These are phyloP conservation scores for Cydonia oblonga DNA, from an alignment of 331 rosid genomes.

Conservation along the genomic window DNA sequence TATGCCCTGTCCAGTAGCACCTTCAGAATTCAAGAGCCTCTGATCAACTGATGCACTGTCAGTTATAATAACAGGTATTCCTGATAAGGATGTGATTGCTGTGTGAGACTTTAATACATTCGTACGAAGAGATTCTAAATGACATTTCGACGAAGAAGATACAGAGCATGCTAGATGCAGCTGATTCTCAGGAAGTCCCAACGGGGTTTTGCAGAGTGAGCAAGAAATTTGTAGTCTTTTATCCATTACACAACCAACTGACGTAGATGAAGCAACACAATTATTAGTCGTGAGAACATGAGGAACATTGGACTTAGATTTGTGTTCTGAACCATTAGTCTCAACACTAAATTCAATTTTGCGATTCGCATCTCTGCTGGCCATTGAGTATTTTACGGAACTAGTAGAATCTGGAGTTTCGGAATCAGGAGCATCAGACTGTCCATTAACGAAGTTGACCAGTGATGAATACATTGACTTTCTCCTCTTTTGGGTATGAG, in stretches of 20 bases:
- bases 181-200: conserved; percentile 66
- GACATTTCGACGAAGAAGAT: conserved; percentile 39
- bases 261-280: conserved; percentile 18
- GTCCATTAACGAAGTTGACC: conserved; percentile 32
- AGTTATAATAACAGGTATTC: conserved; percentile 45
- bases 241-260: conserved; percentile 33
- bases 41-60: conserved; percentile 47
- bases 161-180: conserved; percentile 45
- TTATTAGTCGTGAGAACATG: conserved; percentile 14
- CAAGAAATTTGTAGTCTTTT: conserved; percentile 48
- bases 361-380: conserved; percentile 24
- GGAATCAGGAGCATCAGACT: conserved; percentile 27
- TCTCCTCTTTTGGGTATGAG: conserved; percentile 66
- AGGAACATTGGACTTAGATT: conserved; percentile 21
- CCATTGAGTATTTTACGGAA: conserved; percentile 15
- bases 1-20: conserved; percentile 35
- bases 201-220: conserved; percentile 60
- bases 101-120: conserved; percentile 18
- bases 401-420: conserved; percentile 22
- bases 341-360: conserved; percentile 34
- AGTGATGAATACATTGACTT: conserved; percentile 29
- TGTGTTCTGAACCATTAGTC: conserved; percentile 6
- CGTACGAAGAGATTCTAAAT: conserved; percentile 44
- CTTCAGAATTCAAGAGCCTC: conserved; percentile 25
- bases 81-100: conserved; percentile 14